Conservation (phyloP, 1,139 yeast genomes). For the Spencermartinsiella ligniputridi region DNA sequence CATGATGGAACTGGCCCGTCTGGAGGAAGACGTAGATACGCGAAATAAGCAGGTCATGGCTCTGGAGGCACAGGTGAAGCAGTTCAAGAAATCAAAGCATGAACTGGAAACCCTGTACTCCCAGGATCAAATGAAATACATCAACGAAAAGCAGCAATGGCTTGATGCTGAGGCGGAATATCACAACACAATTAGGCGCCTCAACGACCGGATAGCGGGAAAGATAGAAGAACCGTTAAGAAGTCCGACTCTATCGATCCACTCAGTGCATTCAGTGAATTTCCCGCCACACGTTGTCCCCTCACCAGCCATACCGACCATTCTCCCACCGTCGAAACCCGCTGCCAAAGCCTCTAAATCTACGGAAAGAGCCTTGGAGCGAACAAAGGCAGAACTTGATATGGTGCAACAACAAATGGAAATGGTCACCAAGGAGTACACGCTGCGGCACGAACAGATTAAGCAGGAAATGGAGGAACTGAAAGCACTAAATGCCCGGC, state of each 20-base stretch:
- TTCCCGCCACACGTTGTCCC: no score
- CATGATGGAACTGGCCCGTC: conserved; percentile 22
- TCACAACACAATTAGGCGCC: conserved; percentile 7
- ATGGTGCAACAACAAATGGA: conserved; percentile 29
- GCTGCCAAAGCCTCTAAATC: conserved; percentile 2
- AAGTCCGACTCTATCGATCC: not conserved
- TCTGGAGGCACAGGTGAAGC: conserved; percentile 23
- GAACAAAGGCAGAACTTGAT: conserved; percentile 23
- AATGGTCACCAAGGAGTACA: conserved; percentile 30
- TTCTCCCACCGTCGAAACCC: not conserved
- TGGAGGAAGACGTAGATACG: conserved; percentile 31
- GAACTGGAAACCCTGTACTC: conserved; percentile 24
- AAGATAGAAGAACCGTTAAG: not conserved
- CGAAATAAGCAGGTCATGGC: conserved; percentile 22
- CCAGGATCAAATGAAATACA: conserved; percentile 28
- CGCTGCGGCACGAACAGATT: conserved; percentile 26
- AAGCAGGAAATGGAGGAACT: conserved; percentile 28
- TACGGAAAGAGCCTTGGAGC: conserved; percentile 15
- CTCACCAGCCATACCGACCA: not conserved
- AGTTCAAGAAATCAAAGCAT: conserved; percentile 21
- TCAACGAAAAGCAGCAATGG: conserved; percentile 34
- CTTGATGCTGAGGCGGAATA: conserved; percentile 29
- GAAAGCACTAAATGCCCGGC: conserved; percentile 26
- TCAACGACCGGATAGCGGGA: not conserved
- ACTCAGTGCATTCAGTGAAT: not conserved